Base-by-base conservation (phyloP, 805 yeast species). In the Clavispora vitiphila region DNA sequence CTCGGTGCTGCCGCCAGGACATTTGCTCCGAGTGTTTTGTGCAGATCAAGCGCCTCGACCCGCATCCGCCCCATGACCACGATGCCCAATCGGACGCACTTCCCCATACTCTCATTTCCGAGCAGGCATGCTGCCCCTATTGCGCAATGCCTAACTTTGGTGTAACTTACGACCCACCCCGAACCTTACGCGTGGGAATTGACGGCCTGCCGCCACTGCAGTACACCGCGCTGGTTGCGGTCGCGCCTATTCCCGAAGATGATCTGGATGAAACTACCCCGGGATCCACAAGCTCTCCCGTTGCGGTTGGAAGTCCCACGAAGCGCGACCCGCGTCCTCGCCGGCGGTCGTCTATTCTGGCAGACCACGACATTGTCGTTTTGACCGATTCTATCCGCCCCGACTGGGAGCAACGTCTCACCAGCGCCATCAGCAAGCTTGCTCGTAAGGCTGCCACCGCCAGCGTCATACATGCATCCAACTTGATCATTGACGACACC, bases 11-110 rank as follows among this genome's bases (percentile, higher is more conserved):
- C 61, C 76, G 77, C 38, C 98, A 91, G 60, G 90, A 95, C 1
- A 89, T 91, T 16, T 93, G 99, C 64, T 77, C 96, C 2, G 98
- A 91, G 64, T 91, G 99, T 59, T 93, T 91, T 74, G 97, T 91
- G 9, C 97, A 91, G 62, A 89, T 91, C 59, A 88, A 86, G 61
- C 75, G 99, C 39, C 67, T 81, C 25, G 95, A 87, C 9, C 98
- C 99, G 0, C 98, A 91, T 64, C 87, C 89, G 25, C 96, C 96
- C 1, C 95, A 88, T 57, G 91, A 83, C 49, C 79, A 74, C 38
- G 50, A 47, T 24, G 62, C 63, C 18, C 55, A 56, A n/a, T 65
- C 62, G 25, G 41, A 30, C 23, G 51, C 71, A 67, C 55, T 62
- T 12, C 83, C 86, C 8, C 81, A 82, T 40, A 71, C 79, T 27